Conservation (phyloP, 495 filamentous ascomycete species). For the Halenospora varia region DNA sequence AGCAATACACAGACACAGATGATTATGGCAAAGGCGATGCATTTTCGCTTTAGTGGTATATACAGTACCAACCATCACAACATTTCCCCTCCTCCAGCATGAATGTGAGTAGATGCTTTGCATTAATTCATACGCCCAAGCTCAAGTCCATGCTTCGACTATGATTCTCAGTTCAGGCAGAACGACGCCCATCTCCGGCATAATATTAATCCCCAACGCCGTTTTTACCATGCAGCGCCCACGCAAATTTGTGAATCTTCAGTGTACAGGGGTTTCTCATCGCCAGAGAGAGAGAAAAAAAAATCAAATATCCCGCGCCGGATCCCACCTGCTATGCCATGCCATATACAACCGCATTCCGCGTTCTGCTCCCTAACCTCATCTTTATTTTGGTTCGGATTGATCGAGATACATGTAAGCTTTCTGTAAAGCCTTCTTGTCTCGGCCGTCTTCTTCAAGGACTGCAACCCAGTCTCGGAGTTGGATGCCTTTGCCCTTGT, state of each 20-base stretch:
- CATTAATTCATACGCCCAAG: background rate
- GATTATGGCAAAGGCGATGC: too few relatives aligned
- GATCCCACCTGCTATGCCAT: too few relatives aligned
- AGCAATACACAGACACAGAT: too few relatives aligned
- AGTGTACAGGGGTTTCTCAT: conserved; percentile 11
- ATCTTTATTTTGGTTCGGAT: conserved; percentile 25
- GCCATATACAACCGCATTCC: background rate
- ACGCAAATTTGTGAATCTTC: conserved; percentile 10
- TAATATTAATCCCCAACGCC: conserved; percentile 9
- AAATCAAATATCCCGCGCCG: background rate
- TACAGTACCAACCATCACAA: background rate
- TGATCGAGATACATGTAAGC: conserved; percentile 49
- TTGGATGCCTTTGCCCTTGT: conserved; percentile 62
- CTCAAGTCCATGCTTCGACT: background rate
- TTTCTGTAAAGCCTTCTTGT: conserved; percentile 47
- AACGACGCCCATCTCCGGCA: background rate
- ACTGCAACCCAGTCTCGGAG: conserved; percentile 62
- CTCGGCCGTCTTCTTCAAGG: conserved; percentile 57
- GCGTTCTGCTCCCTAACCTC: background rate
- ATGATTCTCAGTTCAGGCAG: background rate
- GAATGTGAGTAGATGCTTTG: background rate
- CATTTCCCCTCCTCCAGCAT: background rate
- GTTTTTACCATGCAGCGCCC: conserved; percentile 21
- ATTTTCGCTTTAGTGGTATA: too few relatives aligned
- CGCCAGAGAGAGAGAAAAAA: background rate